Evolutionary conservation across 208 protist genomes (phyloP), one percentile per base, ranked within the genome.

Genomic region (Trypanosoma avium): DNA sequence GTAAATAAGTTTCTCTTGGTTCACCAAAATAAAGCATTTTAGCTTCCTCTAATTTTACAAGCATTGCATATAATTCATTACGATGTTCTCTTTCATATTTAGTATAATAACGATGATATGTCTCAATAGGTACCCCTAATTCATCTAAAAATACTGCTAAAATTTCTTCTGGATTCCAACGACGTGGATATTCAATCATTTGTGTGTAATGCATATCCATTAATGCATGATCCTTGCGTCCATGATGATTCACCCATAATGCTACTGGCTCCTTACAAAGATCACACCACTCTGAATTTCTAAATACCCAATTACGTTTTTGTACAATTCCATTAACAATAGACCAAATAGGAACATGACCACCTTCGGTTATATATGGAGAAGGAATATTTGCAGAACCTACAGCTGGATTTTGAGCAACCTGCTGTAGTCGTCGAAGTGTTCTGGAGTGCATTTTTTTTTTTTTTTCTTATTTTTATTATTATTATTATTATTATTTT

Each of bases 1-100:
- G 33, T 5, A 96, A 71, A 48, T 86, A 96, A 17, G 90, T 93
- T 60, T 93, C 63, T 26, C 78, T 64, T 26, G 81, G 63, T 58
- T 90, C 79, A 0, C 84, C 90, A 76, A 96, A 96, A 72, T 84
- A 80, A 33, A 96, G 72, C 90, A 96, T 90, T 13, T 88, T 88
- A 8, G 60, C 84, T 73, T 75, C 78, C 65, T 90, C 82, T 46
- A 96, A 64, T 43, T 72, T 67, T 27, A 83, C 35, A 58, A 96
- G 64, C 80, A 96, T 90, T 30, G 86, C 83, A 58, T 88, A 89
- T 6, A 96, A 54, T 50, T 90, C 79, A 47, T 84, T 92, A 48
- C 86, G 85, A 12, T 73, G 72, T 54, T 82, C 67, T n/a, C 61
- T 60, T 40, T 94, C 90, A 29, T 85, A 70, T 0, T 26, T 32